A percentile compares a stretch with the other conserved stretches of the same genome.
These are phyloP conservation scores for Lentinula aciculospora DNA, from an alignment of 768 basidiomycete genomes.

Conservation along the genomic window DNA sequence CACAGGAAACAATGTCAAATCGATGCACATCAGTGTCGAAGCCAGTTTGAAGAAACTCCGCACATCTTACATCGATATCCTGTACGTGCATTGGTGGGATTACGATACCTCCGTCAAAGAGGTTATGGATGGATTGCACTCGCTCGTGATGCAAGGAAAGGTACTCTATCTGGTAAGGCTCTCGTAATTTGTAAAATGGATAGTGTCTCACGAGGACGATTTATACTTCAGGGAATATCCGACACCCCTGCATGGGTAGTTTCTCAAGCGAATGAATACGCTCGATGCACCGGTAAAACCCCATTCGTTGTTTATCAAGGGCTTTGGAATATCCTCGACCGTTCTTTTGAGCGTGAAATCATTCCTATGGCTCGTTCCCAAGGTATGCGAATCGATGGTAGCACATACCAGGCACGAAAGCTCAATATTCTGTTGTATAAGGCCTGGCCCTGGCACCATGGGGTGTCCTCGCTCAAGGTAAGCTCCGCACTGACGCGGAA, in stretches of 20 bases:
- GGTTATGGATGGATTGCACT: constrained; percentile 39
- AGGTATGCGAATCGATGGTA: background rate
- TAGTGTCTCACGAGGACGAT: too few relatives aligned
- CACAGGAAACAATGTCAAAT: constrained; percentile 34
- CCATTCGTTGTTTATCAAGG: constrained; percentile 44
- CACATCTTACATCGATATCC: constrained; percentile 54
- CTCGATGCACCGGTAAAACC: constrained; percentile 31
- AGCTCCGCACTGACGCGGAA: constrained; percentile 23
- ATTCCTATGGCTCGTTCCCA: constrained; percentile 25
- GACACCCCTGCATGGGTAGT: constrained; percentile 34
- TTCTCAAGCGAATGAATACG: constrained; percentile 33
- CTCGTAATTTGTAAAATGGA: background rate
- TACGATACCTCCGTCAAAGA: constrained; percentile 39
- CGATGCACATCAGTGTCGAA: constrained; percentile 22
- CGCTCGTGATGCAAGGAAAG: constrained; percentile 35
- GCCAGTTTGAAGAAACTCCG: constrained; percentile 33
- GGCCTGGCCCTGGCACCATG: constrained; percentile 33
- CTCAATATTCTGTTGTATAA: background rate
- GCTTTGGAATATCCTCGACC: constrained; percentile 22
- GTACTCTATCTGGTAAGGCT: constrained; percentile 32
- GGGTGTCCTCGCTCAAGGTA: constrained; percentile 24
- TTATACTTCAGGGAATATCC: constrained; percentile 16
- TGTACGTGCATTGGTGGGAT: constrained; percentile 54
- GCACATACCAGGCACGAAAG: too few relatives aligned
- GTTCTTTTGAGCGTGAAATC: constrained; percentile 41